phyloP scores from a whole-genome alignment of 2,329 filamentous ascomycete genomes.

The Hyphodiscus sp. region DNA sequence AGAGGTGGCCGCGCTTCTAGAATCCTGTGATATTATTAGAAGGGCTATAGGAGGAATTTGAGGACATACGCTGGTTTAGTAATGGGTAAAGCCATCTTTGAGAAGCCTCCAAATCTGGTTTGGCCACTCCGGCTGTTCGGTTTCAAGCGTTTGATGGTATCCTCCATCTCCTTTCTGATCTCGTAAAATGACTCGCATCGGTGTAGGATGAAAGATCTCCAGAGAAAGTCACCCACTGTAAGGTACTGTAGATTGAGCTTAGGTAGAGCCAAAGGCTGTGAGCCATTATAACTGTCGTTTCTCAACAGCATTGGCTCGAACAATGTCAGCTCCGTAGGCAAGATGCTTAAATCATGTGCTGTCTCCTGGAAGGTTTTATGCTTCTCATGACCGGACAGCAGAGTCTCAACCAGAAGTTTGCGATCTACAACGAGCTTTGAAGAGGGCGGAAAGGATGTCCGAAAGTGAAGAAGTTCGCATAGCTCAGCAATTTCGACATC shows the following conservation, averaged over 20 bases:
- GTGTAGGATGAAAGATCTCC: constrained; percentile 85
- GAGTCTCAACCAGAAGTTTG: constrained; percentile 60
- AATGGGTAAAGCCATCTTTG: constrained; percentile 87
- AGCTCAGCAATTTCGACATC: constrained; percentile 70
- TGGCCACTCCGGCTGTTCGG: constrained; percentile 64
- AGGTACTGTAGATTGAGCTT: constrained; percentile 96
- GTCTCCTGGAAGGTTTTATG: constrained; percentile 77
- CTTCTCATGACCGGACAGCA: constrained; percentile 70
- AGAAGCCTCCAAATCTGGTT: constrained; percentile 73
- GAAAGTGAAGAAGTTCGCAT: constrained; percentile 65
- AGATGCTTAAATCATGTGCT: constrained; percentile 60
- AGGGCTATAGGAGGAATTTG: not conserved
- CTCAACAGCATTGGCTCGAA: constrained; percentile 75
- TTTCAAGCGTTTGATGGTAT: constrained; percentile 70
- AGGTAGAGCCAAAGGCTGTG: constrained; percentile 78
- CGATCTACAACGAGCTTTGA: constrained; percentile 58
- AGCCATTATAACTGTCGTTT: constrained; percentile 83
- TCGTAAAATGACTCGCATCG: constrained; percentile 89
- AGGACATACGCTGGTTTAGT: constrained; percentile 58
- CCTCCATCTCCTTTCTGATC: constrained; percentile 85
- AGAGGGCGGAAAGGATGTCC: constrained; percentile 73
- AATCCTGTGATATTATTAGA: constrained; percentile 42
- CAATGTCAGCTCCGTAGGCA: constrained; percentile 78
- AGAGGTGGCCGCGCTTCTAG: constrained; percentile 77
- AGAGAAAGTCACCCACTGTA: constrained; percentile 92